Evolutionary conservation across 306 rosid species (phyloP), one percentile per base, ranked within the genome.

Genomic region (Notholithocarpus densiflorus): DNA sequence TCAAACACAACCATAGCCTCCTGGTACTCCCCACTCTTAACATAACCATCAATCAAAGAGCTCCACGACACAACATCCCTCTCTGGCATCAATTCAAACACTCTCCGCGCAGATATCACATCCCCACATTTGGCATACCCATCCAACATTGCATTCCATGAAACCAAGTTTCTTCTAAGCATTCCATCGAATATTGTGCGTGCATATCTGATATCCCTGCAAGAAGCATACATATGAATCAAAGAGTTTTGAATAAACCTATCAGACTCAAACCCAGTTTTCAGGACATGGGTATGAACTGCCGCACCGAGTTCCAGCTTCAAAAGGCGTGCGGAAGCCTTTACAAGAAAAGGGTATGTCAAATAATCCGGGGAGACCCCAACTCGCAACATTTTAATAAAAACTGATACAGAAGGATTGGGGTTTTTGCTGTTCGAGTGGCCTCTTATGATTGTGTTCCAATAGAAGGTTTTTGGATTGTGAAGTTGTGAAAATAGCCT

Each of bases 141-240:
- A 78, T 91, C 91, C 80, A 90, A 68, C 90, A 92, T 90, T 65
- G 91, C 82, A 73, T 92, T 92, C 97, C 97, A 88, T 4, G 96
- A 88, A 78, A 93, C 94, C 82, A 77, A 76, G 82, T 88, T 93
- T 68, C 73, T 91, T 2, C 9, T 27, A 23, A 37, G 80, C 79
- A 89, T 82, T 71, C 71, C 84, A 59, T 89, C 90, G 54, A 93
- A 93, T 78, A 87, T 65, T 80, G 76, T 87, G 11, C 80, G 88
- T 71, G 97, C 96, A 83, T 74, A 80, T 15, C 13, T 0, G 29
- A 93, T 78, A 78, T 87, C 85, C 66, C 87, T 77, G 51, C 90
- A 88, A 48, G 94, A 78, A 72, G 88, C 89, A 72, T 90, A 93
- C 96, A 89, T 89, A 75, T 93, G 94, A 75, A 92, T 88, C 89